Base-by-base conservation (phyloP, 345 rosid species). In the Ricinus communis region DNA sequence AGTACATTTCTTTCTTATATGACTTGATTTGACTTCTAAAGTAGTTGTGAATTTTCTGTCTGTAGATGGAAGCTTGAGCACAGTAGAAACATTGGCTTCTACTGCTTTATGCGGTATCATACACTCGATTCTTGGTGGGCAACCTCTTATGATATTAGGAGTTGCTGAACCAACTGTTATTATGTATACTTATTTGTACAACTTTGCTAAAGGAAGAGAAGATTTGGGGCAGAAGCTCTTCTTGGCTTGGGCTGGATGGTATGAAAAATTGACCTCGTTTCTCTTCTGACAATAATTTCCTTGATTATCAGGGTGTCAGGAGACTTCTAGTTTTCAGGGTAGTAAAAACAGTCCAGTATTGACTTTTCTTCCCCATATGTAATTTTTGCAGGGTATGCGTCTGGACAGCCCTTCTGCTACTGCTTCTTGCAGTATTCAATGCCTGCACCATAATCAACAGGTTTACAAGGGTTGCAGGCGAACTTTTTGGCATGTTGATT, bases 211-310 rank as follows among this genome's bases (percentile, higher is more conserved):
- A 77, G 86, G 76, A 54, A 86, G 84, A 53, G 79, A 84, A 53
- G 88, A 76, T 65, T 63, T 93, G 69, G 98, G 95, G 0, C 73
- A 79, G 16, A 74, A 88, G 55, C 87, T 93, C 53, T 87, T 74
- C 90, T 79, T 93, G 71, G 93, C 96, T 70, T 93, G 98, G 98
- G 80, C 83, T 72, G 96, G 89, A 82, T 93, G 97, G 98, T 89
- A 81, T 11, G 0, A 1, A 13, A 13, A 45, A 19, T 31, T 36
- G 25, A 25, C 24, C 21, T 41, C 25, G 13, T n/a, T 0, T 18
- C 11, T 13, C 24, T 5, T 43, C 25, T 22, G 21, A 12, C 2
- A 45, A 16, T 59, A 22, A 0, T 24, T 25, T 52, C 53, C 30
- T 50, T 25, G 14, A 5, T 67, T 59, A 12, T 24, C 43, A 38